A percentile compares a stretch with the other conserved stretches of the same genome.
These are phyloP conservation scores for Letharia columbiana DNA, from an alignment of 495 filamentous ascomycete genomes.

Conservation along the genomic window DNA sequence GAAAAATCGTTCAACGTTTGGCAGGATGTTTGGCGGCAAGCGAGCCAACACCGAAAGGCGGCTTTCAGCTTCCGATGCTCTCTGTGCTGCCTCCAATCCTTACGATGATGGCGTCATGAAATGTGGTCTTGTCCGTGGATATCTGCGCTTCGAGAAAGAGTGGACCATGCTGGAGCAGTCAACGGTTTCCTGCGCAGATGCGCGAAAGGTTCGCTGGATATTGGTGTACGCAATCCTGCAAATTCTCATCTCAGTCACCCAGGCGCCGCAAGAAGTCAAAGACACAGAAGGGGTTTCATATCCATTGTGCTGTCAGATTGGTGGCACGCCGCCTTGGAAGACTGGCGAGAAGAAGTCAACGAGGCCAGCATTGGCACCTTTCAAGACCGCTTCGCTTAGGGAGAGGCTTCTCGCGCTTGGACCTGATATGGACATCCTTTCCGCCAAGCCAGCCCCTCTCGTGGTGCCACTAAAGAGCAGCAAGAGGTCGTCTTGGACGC, in stretches of 20 bases:
- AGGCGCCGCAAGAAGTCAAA: conserved; percentile 50
- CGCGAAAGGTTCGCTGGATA: conserved; percentile 62
- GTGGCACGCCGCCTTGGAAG: conserved; percentile 27
- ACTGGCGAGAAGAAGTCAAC: conserved; percentile 10
- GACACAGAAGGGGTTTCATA: conserved; percentile 54
- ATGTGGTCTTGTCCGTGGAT: conserved; percentile 35
- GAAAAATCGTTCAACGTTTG: conserved; percentile 9
- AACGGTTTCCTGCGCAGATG: conserved; percentile 44
- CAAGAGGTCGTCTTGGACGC: conserved; percentile 8
- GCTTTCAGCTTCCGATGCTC: conserved; percentile 26
- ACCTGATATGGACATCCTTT: conserved; percentile 15
- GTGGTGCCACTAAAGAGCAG: conserved; percentile 5
- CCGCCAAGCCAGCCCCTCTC: conserved; percentile 17
- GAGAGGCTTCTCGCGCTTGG: conserved; percentile 12
- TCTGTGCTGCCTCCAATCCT: conserved; percentile 36
- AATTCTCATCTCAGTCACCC: conserved; percentile 55
- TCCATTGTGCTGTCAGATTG: conserved; percentile 31
- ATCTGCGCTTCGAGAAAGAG: conserved; percentile 38
- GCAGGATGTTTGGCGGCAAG: conserved; percentile 28
- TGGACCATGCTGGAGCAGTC: conserved; percentile 33
- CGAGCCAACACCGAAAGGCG: conserved; percentile 28
- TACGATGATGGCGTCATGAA: conserved; percentile 26
- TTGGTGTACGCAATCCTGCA: conserved; percentile 71
- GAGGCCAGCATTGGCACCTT: conserved; percentile 10
- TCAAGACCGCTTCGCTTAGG: conserved; percentile 10